These are phyloP conservation scores for Lupinus albus DNA, from an alignment of 306 rosid species.

Conservation along the genomic window DNA sequence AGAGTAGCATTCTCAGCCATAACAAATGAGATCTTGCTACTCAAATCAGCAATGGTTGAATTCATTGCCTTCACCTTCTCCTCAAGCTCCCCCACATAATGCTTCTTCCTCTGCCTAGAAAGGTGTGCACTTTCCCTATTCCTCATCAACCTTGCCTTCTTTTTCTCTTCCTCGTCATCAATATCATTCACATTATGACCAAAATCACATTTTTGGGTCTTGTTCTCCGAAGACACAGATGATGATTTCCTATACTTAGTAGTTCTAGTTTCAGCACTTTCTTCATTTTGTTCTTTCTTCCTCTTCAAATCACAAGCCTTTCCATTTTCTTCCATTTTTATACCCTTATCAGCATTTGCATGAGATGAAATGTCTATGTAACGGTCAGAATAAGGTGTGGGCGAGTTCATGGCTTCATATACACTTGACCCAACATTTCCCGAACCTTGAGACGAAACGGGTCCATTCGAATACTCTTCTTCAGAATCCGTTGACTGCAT, in stretches of 20 bases:
- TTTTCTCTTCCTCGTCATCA: conserved; percentile 65
- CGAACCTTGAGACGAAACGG: conserved; percentile 75
- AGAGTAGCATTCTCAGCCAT: conserved; percentile 88
- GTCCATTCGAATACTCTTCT: conserved; percentile 56
- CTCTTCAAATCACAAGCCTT: conserved; percentile 66
- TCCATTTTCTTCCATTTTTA: conserved; percentile 40
- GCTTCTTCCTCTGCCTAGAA: conserved; percentile 97
- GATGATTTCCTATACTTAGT: conserved; percentile 62
- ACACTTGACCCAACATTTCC: conserved; percentile 60
- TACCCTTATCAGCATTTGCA: conserved; percentile 49
- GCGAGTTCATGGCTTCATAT: conserved; percentile 49
- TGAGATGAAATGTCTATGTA: conserved; percentile 48
- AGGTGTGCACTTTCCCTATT: conserved; percentile 98
- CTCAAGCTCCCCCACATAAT: conserved; percentile 93
- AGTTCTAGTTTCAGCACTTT: conserved; percentile 56
- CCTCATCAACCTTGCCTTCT: conserved; percentile 81
- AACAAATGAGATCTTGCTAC: conserved; percentile 61
- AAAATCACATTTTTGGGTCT: too few species aligned
- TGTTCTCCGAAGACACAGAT: too few species aligned
- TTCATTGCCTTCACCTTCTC: conserved; percentile 85
- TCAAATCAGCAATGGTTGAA: conserved; percentile 82
- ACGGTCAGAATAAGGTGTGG: conserved; percentile 48
- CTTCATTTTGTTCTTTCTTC: conserved; percentile 63
- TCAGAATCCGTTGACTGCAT: conserved; percentile 41
- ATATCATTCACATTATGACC: background rate